Conservation (phyloP, 768 basidiomycete species). For the Kwoniella dejecticola region DNA sequence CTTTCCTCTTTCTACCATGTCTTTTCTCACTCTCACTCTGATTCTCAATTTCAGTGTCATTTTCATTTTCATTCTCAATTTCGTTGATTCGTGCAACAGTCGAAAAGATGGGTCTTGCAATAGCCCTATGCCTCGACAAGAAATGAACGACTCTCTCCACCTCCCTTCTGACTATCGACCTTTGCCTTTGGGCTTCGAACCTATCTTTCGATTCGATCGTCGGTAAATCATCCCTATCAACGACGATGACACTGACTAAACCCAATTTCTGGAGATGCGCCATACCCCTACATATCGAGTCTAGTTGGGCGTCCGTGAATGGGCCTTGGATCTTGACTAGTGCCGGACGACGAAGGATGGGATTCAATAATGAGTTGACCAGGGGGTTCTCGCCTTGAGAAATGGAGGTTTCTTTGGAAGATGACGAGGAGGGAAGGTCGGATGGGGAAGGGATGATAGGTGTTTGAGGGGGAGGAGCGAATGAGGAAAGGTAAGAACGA, state of each 20-base stretch:
- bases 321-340: slow-evolving; percentile 97
- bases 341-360: slow-evolving; percentile 79
- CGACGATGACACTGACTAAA: slow-evolving; percentile 89
- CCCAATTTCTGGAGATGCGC: slow-evolving; percentile 95
- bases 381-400: slow-evolving; percentile 50
- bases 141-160: slow-evolving; percentile 78
- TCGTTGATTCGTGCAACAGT: slow-evolving; percentile 61
- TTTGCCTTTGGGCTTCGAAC: slow-evolving; percentile 35
- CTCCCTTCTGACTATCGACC: slow-evolving; percentile 63
- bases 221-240: slow-evolving; percentile 78
- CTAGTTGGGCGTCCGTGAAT: slow-evolving; percentile 86
- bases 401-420: slow-evolving; percentile 12
- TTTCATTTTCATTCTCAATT: background rate
- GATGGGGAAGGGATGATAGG: slow-evolving; percentile 46
- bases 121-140: slow-evolving; percentile 81
- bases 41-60: slow-evolving; percentile 44
- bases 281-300: slow-evolving; percentile 89
- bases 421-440: slow-evolving; percentile 30
- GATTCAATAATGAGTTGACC: slow-evolving; percentile 66
- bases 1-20: too few species aligned
- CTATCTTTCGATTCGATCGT: slow-evolving; percentile 30
- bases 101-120: slow-evolving; percentile 83
- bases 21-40: too few species aligned
- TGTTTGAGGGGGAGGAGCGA: slow-evolving; percentile 67
- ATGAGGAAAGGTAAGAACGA: slow-evolving; percentile 85